Evolutionary conservation across 1,284 basidiomycete species (phyloP).

Genomic region (Cutaneotrichosporon sp.): DNA sequence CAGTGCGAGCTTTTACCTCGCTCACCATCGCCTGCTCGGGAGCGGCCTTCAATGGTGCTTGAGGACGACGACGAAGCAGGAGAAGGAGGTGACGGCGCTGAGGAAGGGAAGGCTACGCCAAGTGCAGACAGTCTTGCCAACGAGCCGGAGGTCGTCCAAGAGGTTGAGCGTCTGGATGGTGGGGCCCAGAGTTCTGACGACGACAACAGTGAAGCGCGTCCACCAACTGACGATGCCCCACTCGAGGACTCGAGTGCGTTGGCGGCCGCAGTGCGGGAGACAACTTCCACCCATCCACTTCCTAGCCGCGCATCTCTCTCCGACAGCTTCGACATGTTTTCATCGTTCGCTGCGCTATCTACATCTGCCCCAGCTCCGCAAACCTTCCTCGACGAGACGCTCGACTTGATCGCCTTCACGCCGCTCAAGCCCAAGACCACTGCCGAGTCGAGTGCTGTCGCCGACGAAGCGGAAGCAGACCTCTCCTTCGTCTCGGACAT

Average conservation of each 20-base stretch:
- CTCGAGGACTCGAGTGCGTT: too few relatives aligned
- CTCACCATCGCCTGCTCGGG: neutral
- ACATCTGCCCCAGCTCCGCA: neutral
- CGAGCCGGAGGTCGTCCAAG: too few relatives aligned
- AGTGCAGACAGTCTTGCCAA: too few relatives aligned
- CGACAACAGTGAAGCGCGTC: too few relatives aligned
- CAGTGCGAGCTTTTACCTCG: neutral
- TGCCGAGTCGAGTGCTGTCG: too few relatives aligned
- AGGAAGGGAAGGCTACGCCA: too few relatives aligned
- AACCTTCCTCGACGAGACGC: conserved; percentile 1
- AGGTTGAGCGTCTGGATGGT: too few relatives aligned
- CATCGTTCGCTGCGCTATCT: neutral
- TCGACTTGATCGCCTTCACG: neutral
- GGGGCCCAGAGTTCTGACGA: too few relatives aligned
- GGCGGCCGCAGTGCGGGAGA: too few relatives aligned
- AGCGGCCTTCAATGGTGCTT: neutral
- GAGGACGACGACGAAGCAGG: too few relatives aligned
- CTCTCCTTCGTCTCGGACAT: conserved; percentile 14
- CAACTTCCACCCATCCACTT: neutral
- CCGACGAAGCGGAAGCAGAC: conserved; percentile 28
- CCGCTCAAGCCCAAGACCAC: conserved; percentile 1
- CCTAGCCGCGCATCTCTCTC: neutral
- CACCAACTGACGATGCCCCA: neutral
- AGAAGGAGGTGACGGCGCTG: too few relatives aligned
- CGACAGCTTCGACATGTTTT: neutral